A percentile compares a stretch with the other conserved stretches of the same genome.
Evolutionary conservation across 768 basidiomycete genomes (phyloP).

Genomic region (Boletus rubescentipes): DNA sequence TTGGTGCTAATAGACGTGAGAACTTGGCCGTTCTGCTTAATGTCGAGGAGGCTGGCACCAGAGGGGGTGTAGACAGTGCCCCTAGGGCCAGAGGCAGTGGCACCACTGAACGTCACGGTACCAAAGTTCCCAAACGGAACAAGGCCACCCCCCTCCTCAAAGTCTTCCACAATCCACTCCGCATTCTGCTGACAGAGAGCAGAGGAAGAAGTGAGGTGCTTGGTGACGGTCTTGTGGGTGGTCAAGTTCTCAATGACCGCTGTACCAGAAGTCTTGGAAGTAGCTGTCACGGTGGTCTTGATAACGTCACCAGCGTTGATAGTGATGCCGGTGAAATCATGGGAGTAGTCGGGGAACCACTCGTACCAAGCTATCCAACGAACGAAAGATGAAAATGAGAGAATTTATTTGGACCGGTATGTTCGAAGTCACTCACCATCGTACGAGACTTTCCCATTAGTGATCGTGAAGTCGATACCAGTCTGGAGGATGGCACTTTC

Average conservation of each 20-base stretch:
- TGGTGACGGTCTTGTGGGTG: conserved; percentile 2
- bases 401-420: too few relatives aligned
- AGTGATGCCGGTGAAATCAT: conserved; percentile 14
- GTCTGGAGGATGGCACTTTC: conserved; percentile 18
- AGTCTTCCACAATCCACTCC: conserved; percentile 28
- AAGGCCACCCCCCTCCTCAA: neutral
- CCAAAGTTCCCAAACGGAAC: conserved; percentile 21
- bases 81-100: conserved; percentile 6
- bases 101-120: conserved; percentile 15
- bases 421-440: conserved; percentile 5
- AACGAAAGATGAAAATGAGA: neutral
- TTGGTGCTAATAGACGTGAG: conserved; percentile 13
- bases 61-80: conserved; percentile 6
- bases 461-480: conserved; percentile 15
- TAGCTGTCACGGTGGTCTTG: conserved; percentile 14
- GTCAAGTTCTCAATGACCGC: conserved; percentile 21
- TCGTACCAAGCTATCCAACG: conserved; percentile 23
- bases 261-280: conserved; percentile 20
- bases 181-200: conserved; percentile 18
- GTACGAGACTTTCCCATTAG: neutral
- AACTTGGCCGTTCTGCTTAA: conserved; percentile 5
- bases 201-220: conserved; percentile 7
- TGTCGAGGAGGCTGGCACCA: conserved; percentile 10
- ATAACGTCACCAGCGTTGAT: conserved; percentile 18
- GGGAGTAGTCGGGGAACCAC: conserved; percentile 19